Conservation (phyloP, 805 yeast genomes). For the Wickerhamiella vanderwaltii region DNA sequence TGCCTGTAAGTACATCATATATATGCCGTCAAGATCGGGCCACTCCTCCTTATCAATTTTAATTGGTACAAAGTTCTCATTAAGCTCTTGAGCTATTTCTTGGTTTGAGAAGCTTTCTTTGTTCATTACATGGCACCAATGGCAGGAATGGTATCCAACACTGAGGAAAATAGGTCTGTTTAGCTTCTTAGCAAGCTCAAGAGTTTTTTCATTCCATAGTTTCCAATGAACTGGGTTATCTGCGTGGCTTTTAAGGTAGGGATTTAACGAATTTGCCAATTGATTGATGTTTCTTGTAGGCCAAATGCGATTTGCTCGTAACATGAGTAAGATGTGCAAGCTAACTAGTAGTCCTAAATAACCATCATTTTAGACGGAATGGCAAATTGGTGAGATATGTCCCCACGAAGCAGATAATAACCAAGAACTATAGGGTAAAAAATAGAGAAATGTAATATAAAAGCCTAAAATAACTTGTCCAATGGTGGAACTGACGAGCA, state of each 20-base stretch:
- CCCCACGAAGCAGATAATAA: too few relatives aligned
- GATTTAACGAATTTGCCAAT: constrained; percentile 15
- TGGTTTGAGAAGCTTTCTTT: constrained; percentile 24
- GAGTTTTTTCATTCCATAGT: constrained; percentile 27
- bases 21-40: constrained; percentile 32
- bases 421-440: too few relatives aligned
- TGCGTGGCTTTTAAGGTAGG: constrained; percentile 23
- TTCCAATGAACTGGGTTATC: constrained; percentile 31
- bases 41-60: constrained; percentile 31
- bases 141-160: constrained; percentile 31
- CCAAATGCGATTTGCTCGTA: background rate
- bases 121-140: constrained; percentile 32
- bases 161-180: constrained; percentile 29
- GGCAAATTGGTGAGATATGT: too few relatives aligned
- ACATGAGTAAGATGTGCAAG: constrained; percentile 1
- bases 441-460: too few relatives aligned
- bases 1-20: constrained; percentile 30
- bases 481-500: too few relatives aligned
- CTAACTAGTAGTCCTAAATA: too few relatives aligned
- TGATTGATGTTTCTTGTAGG: background rate
- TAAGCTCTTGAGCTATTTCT: constrained; percentile 24
- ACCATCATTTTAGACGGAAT: too few relatives aligned
- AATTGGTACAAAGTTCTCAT: constrained; percentile 27
- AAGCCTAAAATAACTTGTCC: too few relatives aligned
- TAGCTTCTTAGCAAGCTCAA: constrained; percentile 23